phyloP scores from a whole-genome alignment of 306 rosid species.

The Lithocarpus polystachyus region DNA sequence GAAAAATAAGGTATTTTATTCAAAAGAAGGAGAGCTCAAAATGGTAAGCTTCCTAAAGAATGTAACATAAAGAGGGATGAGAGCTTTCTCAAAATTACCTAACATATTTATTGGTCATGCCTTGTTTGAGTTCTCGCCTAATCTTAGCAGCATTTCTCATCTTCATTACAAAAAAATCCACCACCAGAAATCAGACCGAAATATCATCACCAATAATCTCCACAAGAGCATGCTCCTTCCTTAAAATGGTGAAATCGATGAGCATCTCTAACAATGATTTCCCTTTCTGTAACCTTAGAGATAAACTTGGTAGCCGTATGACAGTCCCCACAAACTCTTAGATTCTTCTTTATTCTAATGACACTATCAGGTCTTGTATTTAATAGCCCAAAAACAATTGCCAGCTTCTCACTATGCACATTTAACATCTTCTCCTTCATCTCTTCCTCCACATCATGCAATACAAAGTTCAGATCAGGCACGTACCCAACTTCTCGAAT shows the following conservation, averaged over 20 bases:
- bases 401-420: conserved; percentile 45
- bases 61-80: not conserved
- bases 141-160: not conserved
- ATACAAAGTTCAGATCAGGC: conserved; percentile 36
- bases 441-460: conserved; percentile 43
- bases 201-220: conserved; percentile 37
- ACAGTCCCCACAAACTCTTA: conserved; percentile 48
- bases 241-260: conserved; percentile 46
- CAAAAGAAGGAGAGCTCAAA: too few relatives aligned
- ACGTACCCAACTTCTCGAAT: conserved; percentile 35
- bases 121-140: not conserved
- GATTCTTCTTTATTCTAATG: conserved; percentile 38
- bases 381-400: conserved; percentile 36
- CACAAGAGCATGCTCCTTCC: conserved; percentile 42
- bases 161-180: not conserved
- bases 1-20: too few relatives aligned
- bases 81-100: not conserved
- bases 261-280: conserved; percentile 38
- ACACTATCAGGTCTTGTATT: conserved; percentile 18
- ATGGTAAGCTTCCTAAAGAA: too few relatives aligned
- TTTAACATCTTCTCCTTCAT: conserved; percentile 36
- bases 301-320: conserved; percentile 39
- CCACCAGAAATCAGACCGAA: not conserved
- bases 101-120: not conserved
- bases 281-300: conserved; percentile 35